Evolutionary conservation across 169 alveolate species (phyloP), one percentile per base, ranked within the genome.

Genomic region (Eimeria sp.): DNA sequence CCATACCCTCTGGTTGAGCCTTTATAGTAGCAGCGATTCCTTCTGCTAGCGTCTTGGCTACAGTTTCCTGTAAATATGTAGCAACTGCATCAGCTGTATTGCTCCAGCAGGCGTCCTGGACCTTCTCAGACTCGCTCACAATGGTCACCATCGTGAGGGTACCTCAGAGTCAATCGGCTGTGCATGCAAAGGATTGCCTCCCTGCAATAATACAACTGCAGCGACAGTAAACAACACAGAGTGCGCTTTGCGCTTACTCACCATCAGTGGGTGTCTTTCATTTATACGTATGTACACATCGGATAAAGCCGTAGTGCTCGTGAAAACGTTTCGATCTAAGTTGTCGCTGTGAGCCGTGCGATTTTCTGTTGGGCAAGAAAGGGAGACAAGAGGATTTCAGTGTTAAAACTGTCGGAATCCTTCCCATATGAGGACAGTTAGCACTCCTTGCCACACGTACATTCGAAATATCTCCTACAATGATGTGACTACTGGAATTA

Each of bases 41-140:
- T 37, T 83, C 90, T 58, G 76, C 76, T 20, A 83, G 90, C 90
- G 90, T 62, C 33, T 56, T 83, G n/a, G 90, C 90, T 37, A 83
- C 90, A 58, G 49, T 33, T 30, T 33, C 90, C 40, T 83, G 90
- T 27, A 83, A 60, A 25, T 83, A 83, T 14, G 54, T 37, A 23
- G 90, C 90, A 25, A 83, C 33, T 83, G 77, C 76, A 0, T 56
- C 90, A 16, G 76, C 40, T 25, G 54, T 56, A 1, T 25, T 76
- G 30, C 58, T 37, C 27, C 68, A 2, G 16, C 90, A n/a, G 11
- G 54, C 60, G 10, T 83, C 76, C 52, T 60, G 30, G 54, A 2
- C 54, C 64, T 30, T 83, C 14, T 56, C 71, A 56, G 77, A 3
- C 11, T 25, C 58, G n/a, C 77, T 76, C 13, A 9, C 58, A 11